These are phyloP conservation scores for Phytophthora melonis DNA, from an alignment of 352 stramenopile species.

Conservation along the genomic window DNA sequence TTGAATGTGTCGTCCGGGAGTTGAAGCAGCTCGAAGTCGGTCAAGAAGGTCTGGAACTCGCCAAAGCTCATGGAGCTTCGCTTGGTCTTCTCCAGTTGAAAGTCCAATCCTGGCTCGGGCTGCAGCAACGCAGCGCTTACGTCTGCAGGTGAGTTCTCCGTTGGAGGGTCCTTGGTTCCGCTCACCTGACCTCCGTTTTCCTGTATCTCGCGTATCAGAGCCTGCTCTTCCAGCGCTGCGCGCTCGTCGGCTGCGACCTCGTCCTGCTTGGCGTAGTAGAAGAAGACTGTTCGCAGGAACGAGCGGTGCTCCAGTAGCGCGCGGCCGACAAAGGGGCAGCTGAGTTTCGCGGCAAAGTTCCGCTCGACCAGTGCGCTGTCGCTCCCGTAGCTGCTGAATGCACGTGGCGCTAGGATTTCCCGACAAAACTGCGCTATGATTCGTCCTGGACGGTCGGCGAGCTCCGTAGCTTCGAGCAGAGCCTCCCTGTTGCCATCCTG, in stretches of 20 bases:
- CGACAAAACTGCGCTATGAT: constrained; percentile 56
- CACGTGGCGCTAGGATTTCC: constrained; percentile 42
- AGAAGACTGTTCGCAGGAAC: constrained; percentile 65
- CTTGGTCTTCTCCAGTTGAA: constrained; percentile 64
- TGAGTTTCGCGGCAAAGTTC: constrained; percentile 55
- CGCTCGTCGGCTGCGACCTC: constrained; percentile 36
- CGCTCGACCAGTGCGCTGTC: constrained; percentile 34
- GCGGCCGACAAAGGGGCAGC: constrained; percentile 49
- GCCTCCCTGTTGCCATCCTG: constrained; percentile 5
- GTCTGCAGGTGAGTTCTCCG: background rate
- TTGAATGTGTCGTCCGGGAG: background rate
- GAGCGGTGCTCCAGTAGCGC: constrained; percentile 64
- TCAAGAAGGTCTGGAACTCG: constrained; percentile 56
- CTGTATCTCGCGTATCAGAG: constrained; percentile 19
- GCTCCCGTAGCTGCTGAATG: constrained; percentile 17
- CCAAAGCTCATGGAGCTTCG: constrained; percentile 62
- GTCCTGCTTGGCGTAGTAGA: constrained; percentile 61
- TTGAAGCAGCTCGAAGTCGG: constrained; percentile 40
- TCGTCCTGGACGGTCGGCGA: constrained; percentile 31
- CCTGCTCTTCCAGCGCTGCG: constrained; percentile 26
- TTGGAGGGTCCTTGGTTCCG: constrained; percentile 4
- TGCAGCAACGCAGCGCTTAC: constrained; percentile 12
- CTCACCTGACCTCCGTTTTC: constrained; percentile 15
- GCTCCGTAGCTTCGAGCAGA: constrained; percentile 1
- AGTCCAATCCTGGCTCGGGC: constrained; percentile 22